Evolutionary conservation across 768 basidiomycete genomes (phyloP).

Genomic region (Ephemerocybe angulata): DNA sequence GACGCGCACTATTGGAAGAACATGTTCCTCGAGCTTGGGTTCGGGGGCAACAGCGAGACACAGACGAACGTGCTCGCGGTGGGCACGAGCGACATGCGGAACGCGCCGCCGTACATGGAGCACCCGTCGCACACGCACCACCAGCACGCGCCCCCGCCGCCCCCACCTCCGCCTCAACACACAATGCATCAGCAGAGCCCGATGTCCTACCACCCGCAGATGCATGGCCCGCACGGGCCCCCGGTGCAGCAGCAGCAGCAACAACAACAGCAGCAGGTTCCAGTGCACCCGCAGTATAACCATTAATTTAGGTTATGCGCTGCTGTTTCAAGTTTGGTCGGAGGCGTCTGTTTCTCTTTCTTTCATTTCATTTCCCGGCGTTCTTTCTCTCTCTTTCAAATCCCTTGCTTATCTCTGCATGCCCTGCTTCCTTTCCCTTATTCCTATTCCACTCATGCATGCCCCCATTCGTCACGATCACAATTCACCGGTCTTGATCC

Average conservation of each 20-base stretch:
- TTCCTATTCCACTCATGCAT: background rate
- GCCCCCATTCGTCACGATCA: too few relatives aligned
- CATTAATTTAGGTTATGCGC: background rate
- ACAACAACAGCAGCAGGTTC: slow-evolving; percentile 2
- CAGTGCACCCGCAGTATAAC: slow-evolving; percentile 1
- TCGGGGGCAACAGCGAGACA: slow-evolving; percentile 45
- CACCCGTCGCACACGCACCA: slow-evolving; percentile 19
- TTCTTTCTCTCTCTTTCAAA: background rate
- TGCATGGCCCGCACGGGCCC: too few relatives aligned
- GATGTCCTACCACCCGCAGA: slow-evolving; percentile 29
- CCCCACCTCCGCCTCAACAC: slow-evolving; percentile 10
- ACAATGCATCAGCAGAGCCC: slow-evolving; percentile 21
- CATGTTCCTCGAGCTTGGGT: slow-evolving; percentile 74
- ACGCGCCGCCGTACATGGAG: slow-evolving; percentile 26
- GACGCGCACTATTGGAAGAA: slow-evolving; percentile 71
- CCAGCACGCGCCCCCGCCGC: slow-evolving; percentile 12
- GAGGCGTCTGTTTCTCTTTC: too few relatives aligned
- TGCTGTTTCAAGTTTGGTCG: background rate
- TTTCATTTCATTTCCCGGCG: too few relatives aligned
- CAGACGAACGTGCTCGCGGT: slow-evolving; percentile 21
- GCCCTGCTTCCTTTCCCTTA: background rate
- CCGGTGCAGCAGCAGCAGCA: too few relatives aligned
- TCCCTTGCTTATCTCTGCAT: background rate
- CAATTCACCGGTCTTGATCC: too few relatives aligned
- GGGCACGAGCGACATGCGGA: slow-evolving; percentile 16